Conservation (phyloP, 2,329 filamentous ascomycete genomes). For the Triangularia setosa region DNA sequence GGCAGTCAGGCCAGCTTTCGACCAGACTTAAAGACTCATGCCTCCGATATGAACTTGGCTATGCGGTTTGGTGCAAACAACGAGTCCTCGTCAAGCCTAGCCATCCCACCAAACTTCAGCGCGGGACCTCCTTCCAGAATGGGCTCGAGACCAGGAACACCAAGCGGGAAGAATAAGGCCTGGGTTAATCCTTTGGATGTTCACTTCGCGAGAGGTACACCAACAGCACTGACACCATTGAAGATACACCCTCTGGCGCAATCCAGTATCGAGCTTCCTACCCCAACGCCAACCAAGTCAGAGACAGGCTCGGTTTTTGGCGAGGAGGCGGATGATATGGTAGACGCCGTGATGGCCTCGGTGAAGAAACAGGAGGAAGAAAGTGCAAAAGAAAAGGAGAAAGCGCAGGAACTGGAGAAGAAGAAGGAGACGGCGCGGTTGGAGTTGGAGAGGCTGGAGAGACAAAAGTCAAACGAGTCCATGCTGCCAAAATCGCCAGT, state of each 20-base stretch:
- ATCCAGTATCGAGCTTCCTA: constrained; percentile 37
- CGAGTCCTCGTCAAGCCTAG: constrained; percentile 28
- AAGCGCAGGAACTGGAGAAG: constrained; percentile 22
- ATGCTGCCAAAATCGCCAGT: constrained; percentile 10
- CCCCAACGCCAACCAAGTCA: constrained; percentile 21
- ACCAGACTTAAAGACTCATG: constrained; percentile 30
- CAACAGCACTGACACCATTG: constrained; percentile 25
- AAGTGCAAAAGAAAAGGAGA: constrained; percentile 16
- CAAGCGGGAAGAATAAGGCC: constrained; percentile 34
- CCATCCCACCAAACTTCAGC: constrained; percentile 29
- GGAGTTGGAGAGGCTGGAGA: constrained; percentile 24
- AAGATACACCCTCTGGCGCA: constrained; percentile 40
- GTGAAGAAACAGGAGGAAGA: constrained; percentile 25
- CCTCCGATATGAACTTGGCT: constrained; percentile 40
- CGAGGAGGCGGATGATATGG: constrained; percentile 30
- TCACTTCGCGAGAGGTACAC: constrained; percentile 35
- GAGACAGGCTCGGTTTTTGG: constrained; percentile 31
- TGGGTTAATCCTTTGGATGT: constrained; percentile 48
- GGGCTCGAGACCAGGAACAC: constrained; percentile 32
- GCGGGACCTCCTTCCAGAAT: constrained; percentile 21
- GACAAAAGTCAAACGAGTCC: constrained; percentile 23
- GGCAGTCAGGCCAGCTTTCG: constrained; percentile 22
- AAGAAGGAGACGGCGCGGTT: constrained; percentile 26
- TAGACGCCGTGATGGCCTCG: constrained; percentile 26
- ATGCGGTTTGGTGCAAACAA: constrained; percentile 34